Conservation (phyloP, 805 yeast genomes). For the Barnettozyma populi region DNA sequence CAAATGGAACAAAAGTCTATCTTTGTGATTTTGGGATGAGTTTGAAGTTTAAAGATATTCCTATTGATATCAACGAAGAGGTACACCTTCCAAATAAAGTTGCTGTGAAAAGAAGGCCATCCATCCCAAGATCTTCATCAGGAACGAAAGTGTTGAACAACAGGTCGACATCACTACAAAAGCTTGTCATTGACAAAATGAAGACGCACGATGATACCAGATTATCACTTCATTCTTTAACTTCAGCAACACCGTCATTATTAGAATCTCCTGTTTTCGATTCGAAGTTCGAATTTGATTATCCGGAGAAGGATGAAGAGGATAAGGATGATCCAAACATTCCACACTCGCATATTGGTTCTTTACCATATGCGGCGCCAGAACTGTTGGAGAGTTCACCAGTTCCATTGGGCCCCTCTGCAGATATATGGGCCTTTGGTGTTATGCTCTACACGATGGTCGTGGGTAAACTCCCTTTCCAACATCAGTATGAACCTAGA, state of each 20-base stretch:
- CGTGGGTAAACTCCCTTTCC: constrained; percentile 74
- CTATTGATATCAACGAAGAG: constrained; percentile 15
- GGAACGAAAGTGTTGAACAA: constrained; percentile 16
- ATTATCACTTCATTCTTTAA: constrained; percentile 6
- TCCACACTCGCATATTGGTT: constrained; percentile 75
- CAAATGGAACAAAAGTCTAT: constrained; percentile 34
- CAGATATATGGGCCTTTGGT: constrained; percentile 92
- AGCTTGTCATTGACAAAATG: constrained; percentile 23
- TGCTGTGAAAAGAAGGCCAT: constrained; percentile 22
- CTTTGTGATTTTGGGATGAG: constrained; percentile 92
- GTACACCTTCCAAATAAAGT: constrained; percentile 12
- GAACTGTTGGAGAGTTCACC: constrained; percentile 66
- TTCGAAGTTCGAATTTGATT: constrained; percentile 14
- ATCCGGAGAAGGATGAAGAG: constrained; percentile 8
- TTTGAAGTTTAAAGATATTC: constrained; percentile 21
- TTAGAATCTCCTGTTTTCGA: constrained; percentile 8
- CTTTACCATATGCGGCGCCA: constrained; percentile 90
- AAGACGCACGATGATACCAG: constrained; percentile 29
- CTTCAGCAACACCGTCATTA: background rate
- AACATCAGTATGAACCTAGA: constrained; percentile 78
- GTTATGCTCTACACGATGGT: constrained; percentile 69
- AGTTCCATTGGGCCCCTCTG: constrained; percentile 53
- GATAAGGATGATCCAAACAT: constrained; percentile 14
- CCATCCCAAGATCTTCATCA: constrained; percentile 31
- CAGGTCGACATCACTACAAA: constrained; percentile 14